Evolutionary conservation across 352 stramenopile species (phyloP), one percentile per base, ranked within the genome.

Genomic region (Phytophthora europaea): DNA sequence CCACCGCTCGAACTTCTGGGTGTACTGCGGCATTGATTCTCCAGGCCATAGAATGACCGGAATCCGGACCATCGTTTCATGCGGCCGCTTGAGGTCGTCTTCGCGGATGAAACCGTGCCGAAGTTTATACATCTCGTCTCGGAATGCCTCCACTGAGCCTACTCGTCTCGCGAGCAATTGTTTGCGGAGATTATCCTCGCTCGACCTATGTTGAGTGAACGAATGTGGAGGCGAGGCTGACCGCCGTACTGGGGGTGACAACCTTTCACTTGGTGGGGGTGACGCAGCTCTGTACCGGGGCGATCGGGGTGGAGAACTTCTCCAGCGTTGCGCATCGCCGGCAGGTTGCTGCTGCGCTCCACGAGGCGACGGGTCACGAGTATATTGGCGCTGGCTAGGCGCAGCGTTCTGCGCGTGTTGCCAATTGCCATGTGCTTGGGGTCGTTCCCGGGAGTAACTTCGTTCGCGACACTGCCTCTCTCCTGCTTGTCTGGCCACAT

Each of bases 71-170:
- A 75, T 75, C 3, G 69, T 55, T 48, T 80, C 73, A 59, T 64
- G 36, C 33, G 69, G 54, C 13, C 60, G 60, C 18, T 77, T 75
- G 9, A 80, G 40, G 50, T 74, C 69, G 18, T 80, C 69, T 65
- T 80, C 64, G 15, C 34, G 31, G 28, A 80, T 71, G 7, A 70
- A 28, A 1, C 73, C 69, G 8, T 77, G 56, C n/a, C 50, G 66
- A 22, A 80, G 65, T 52, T 77, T 74, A 10, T 56, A 45, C 50
- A 75, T 75, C 61, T 77, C 73, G 31, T 75, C 60, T n/a, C 69
- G 64, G 12, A 77, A 80, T 33, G 45, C 64, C 6, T 80, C 60
- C 23, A 80, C 59, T n/a, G 73, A 74, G 23, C 77, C 51, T 26
- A 80, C 70, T 48, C 69, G 68, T 74, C 58, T 73, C 20, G 64